phyloP scores from a whole-genome alignment of 768 basidiomycete species.

The Tulasnella sp. region DNA sequence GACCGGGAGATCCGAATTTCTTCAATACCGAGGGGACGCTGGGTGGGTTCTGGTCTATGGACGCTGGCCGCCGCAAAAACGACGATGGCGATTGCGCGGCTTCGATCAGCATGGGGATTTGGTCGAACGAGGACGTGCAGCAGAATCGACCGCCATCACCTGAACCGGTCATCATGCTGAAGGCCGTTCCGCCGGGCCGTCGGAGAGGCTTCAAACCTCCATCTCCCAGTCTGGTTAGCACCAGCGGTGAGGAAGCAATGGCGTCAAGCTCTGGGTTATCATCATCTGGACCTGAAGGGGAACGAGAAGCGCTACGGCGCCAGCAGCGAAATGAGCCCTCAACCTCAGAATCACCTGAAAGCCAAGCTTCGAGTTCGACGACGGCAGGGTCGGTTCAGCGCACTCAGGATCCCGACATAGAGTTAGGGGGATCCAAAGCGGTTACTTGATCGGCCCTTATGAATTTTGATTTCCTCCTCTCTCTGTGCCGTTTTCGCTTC shows the following conservation, averaged over 20 bases:
- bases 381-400: too few species aligned
- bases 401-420: too few species aligned
- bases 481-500: too few species aligned
- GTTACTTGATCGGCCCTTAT: neutral
- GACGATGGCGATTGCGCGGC: neutral
- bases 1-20: neutral
- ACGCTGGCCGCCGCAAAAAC: neutral
- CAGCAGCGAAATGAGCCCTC: neutral
- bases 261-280: neutral
- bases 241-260: neutral
- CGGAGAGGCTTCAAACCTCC: neutral
- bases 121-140: neutral
- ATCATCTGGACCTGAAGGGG: neutral
- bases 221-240: neutral
- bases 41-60: neutral
- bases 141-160: neutral
- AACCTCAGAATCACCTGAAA: neutral
- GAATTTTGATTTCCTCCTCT: too few species aligned
- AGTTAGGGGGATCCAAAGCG: neutral
- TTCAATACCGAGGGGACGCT: neutral
- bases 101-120: constrained; percentile 6
- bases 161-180: neutral
- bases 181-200: neutral
- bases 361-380: neutral
- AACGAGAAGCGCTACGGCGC: neutral